phyloP scores from a whole-genome alignment of 805 yeast genomes.

The Yarrowia sp. region DNA sequence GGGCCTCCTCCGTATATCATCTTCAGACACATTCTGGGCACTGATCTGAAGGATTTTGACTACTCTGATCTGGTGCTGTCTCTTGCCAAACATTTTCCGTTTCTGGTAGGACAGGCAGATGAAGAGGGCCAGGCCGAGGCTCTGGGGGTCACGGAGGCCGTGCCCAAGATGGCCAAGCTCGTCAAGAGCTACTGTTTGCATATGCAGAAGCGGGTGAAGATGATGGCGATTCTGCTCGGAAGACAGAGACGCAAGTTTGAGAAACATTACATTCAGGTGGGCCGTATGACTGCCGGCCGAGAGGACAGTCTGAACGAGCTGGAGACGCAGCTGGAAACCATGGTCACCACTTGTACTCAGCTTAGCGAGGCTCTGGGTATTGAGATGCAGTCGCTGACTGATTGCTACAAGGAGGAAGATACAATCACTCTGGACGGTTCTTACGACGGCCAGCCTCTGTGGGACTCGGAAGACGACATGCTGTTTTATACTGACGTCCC shows the following conservation, averaged over 20 bases:
- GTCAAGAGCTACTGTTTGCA: constrained; percentile 33
- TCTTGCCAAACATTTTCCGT: constrained; percentile 29
- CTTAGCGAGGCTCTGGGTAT: constrained; percentile 56
- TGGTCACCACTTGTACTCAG: constrained; percentile 54
- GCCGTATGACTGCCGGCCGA: constrained; percentile 59
- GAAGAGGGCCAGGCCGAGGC: not conserved
- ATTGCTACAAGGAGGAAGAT: constrained; percentile 46
- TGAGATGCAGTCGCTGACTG: constrained; percentile 50
- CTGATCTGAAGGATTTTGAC: constrained; percentile 29
- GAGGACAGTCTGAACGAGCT: constrained; percentile 43
- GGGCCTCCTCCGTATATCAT: constrained; percentile 13
- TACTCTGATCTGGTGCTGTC: constrained; percentile 16
- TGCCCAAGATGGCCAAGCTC: constrained; percentile 34
- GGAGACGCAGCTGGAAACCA: constrained; percentile 50
- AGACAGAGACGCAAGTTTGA: constrained; percentile 44
- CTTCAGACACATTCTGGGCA: constrained; percentile 21
- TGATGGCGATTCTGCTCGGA: constrained; percentile 33
- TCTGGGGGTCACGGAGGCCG: constrained; percentile 13
- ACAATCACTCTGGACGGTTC: constrained; percentile 42
- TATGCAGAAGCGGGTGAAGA: constrained; percentile 34
- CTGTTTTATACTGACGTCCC: constrained; percentile 75
- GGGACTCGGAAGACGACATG: constrained; percentile 73
- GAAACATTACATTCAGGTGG: constrained; percentile 69
- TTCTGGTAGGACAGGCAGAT: not conserved
- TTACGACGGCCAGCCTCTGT: constrained; percentile 48